A percentile compares a stretch with the other conserved stretches of the same genome.
phyloP scores from a whole-genome alignment of 192 early-diverging fungal genomes.

The Kickxella alabastrina region DNA sequence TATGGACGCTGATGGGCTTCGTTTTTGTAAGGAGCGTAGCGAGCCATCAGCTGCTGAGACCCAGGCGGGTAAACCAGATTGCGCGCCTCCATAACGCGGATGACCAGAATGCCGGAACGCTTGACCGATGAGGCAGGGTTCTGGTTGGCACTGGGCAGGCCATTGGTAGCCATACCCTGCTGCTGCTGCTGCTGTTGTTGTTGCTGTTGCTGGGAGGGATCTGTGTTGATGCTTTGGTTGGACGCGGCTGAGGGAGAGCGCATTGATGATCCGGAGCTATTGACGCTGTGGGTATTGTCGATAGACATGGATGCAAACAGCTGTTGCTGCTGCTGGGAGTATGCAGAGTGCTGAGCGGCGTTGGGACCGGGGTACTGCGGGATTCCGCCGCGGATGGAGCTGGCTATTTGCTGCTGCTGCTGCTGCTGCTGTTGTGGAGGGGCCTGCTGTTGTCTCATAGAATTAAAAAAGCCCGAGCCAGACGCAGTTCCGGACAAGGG shows the following conservation, averaged over 20 bases:
- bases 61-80: constrained; percentile 68
- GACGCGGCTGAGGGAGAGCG: constrained; percentile 15
- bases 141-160: constrained; percentile 40
- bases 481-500: no score
- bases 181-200: background rate
- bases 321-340: constrained; percentile 9
- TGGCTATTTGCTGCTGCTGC: constrained; percentile 5
- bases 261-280: constrained; percentile 26
- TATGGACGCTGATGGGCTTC: constrained; percentile 74
- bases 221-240: constrained; percentile 4
- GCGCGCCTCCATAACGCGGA: constrained; percentile 79
- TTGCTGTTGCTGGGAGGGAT: no score
- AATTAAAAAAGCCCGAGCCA: constrained; percentile 12
- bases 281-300: background rate
- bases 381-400: background rate
- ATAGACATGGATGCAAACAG: background rate
- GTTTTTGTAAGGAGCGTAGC: constrained; percentile 54
- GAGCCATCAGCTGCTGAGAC: constrained; percentile 52
- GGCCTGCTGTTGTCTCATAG: constrained; percentile 10
- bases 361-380: background rate
- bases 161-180: constrained; percentile 33
- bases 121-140: constrained; percentile 24
- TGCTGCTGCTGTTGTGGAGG: constrained; percentile 9
- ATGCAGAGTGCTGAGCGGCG: background rate
- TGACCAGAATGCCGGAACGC: constrained; percentile 67